phyloP scores from a whole-genome alignment of 2,329 filamentous ascomycete genomes.

The Trichoderma aggressivum region DNA sequence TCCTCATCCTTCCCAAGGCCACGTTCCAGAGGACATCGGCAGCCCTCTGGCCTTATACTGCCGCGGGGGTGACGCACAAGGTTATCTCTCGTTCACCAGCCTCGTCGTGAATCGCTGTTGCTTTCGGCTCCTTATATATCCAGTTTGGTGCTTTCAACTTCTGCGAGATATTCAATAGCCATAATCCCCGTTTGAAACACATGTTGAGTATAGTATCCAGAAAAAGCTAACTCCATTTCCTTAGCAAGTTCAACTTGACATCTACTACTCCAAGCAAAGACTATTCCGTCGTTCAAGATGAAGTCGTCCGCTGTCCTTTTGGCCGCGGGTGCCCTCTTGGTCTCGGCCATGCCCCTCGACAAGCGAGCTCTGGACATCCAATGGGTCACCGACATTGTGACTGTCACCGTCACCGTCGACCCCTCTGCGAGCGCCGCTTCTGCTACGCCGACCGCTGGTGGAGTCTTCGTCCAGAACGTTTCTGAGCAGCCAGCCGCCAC shows the following conservation, averaged over 20 bases:
- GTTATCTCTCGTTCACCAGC: background rate
- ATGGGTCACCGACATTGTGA: conserved; percentile 41
- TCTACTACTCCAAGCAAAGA: background rate
- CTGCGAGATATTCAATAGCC: background rate
- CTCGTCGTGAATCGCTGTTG: conserved; percentile 7
- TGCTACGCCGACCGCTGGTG: conserved; percentile 21
- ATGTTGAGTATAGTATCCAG: background rate
- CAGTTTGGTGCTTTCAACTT: background rate
- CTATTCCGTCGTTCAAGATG: conserved; percentile 39
- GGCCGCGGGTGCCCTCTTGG: conserved; percentile 45
- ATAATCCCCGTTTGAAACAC: background rate
- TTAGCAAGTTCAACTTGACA: background rate
- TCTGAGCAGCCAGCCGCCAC: conserved; percentile 14
- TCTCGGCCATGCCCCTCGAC: conserved; percentile 42
- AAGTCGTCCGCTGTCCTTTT: conserved; percentile 50
- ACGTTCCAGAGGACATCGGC: conserved; percentile 1
- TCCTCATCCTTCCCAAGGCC: background rate
- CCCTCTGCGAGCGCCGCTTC: conserved; percentile 18
- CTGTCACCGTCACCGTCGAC: conserved; percentile 44
- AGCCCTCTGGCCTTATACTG: background rate
- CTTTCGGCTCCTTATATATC: background rate
- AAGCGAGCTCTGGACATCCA: conserved; percentile 41
- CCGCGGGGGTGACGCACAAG: background rate
- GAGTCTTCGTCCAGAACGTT: conserved; percentile 27
- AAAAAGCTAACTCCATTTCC: conserved; percentile 9